A percentile compares a stretch with the other conserved stretches of the same genome.
Evolutionary conservation across 78 protist genomes (phyloP).

Genomic region (Cyanophora paradoxa): DNA sequence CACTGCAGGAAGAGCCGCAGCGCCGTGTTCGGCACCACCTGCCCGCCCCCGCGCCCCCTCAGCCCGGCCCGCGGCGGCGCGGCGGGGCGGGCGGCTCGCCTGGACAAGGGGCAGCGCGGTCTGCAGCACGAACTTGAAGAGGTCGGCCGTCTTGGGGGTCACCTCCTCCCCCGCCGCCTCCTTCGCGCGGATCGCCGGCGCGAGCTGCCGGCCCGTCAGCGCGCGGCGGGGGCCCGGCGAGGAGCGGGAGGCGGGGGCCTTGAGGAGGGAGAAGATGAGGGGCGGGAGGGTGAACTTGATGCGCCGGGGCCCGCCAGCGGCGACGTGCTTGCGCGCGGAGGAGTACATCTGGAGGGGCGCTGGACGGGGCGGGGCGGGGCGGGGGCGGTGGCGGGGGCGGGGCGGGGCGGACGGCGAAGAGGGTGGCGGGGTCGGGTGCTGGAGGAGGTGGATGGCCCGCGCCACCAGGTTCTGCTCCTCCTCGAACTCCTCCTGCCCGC

Average conservation of each 20-base stretch:
- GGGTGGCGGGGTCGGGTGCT: too few species aligned
- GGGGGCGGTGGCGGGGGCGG: neutral
- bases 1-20: slow-evolving; percentile 73
- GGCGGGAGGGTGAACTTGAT: slow-evolving; percentile 17
- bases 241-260: neutral
- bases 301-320: slow-evolving; percentile 23
- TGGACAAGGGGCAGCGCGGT: slow-evolving; percentile 45
- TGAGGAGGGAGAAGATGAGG: slow-evolving; percentile 17
- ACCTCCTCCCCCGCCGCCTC: neutral
- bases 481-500: slow-evolving; percentile 66
- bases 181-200: neutral
- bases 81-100: slow-evolving; percentile 36
- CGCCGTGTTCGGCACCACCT: slow-evolving; percentile 29
- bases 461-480: slow-evolving; percentile 77
- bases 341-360: slow-evolving; percentile 12
- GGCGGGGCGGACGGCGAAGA: too few species aligned
- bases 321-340: slow-evolving; percentile 26
- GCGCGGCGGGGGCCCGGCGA: neutral
- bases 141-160: slow-evolving; percentile 1
- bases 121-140: slow-evolving; percentile 55
- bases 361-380: too few species aligned
- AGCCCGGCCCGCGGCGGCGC: neutral
- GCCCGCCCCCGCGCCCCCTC: neutral
- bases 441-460: slow-evolving; percentile 55
- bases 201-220: too few species aligned